Evolutionary conservation across 1,284 basidiomycete genomes (phyloP), one percentile per base, ranked within the genome.

Genomic region (Heterobasidion occidentale): DNA sequence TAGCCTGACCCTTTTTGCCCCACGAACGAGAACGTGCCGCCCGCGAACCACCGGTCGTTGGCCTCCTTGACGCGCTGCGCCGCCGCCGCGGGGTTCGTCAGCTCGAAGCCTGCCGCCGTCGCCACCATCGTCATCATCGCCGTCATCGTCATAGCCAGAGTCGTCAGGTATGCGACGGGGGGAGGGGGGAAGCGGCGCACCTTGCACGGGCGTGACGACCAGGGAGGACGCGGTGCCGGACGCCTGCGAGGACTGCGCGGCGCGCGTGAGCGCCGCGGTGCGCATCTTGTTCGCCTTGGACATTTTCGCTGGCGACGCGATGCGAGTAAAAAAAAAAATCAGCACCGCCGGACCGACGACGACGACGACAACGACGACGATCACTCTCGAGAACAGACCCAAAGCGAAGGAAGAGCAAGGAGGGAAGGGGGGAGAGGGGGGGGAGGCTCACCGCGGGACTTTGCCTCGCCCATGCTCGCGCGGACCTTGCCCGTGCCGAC

Each of bases 131-230:
- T 27, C 20, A 27, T 27, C 20, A 27, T 3, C 20, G 3, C 20
- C 20, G 20, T 27, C 20, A 3, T 2, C n/a, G n/a, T n/a, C n/a
- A n/a, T n/a, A n/a, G n/a, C n/a, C n/a, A n/a, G n/a, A n/a, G n/a
- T n/a, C 3, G 27, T 27, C 27, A 27, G 27, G 27, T 27, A 5
- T 27, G 27, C 3, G 27, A 27, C 0, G 5, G 27, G 27, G 27
- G 5, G 27, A 5, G 27, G 0, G 51, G 58, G 50, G 9, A 38
- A 48, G 54, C 57, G 17, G 67, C 78, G 53, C 58, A 85, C 92
- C 96, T 84, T 98, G 96, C 7, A 95, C 90, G 9, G 96, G 96
- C 6, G 96, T 99, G 59, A 99, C 96, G 9, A 90, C 90, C 58
- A 99, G 74, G 27, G 92, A 94, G 0, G 94, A 97, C 2, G 92